A percentile compares a stretch with the other conserved stretches of the same genome.
Conservation (phyloP, 2,329 filamentous ascomycete genomes). For the Fusarium sp. region DNA sequence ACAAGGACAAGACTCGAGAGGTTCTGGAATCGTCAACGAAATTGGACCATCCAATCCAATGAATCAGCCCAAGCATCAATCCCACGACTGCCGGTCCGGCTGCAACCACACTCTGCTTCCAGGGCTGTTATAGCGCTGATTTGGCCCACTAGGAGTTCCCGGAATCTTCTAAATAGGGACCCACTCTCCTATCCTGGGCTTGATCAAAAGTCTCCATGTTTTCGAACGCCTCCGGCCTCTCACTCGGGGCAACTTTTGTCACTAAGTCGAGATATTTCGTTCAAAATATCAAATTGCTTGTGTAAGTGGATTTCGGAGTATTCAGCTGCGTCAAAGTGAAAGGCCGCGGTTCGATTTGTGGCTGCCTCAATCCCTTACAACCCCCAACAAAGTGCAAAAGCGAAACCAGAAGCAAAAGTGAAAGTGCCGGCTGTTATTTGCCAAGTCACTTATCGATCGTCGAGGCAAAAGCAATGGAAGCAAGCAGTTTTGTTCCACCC, state of each 20-base stretch:
- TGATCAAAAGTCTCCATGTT: conserved; percentile 3
- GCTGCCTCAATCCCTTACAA: not conserved
- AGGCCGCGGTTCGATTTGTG: not conserved
- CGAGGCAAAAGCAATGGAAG: conserved; percentile 21
- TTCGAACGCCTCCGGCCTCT: conserved; percentile 27
- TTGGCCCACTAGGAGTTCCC: conserved; percentile 21
- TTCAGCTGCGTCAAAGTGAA: not conserved
- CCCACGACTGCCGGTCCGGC: conserved; percentile 20
- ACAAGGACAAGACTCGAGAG: not conserved
- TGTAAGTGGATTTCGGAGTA: not conserved
- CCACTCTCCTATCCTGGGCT: conserved; percentile 7
- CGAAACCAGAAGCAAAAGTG: not conserved
- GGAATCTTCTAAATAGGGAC: not conserved
- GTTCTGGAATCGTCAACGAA: conserved; percentile 25
- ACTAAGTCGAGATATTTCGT: not conserved
- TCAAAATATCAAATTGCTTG: not conserved
- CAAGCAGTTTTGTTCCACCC: conserved; percentile 3
- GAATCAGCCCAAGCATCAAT: conserved; percentile 1
- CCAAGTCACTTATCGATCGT: not conserved
- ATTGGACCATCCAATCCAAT: conserved; percentile 1
- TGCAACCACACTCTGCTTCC: conserved; percentile 18
- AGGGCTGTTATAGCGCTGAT: conserved; percentile 3
- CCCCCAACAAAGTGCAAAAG: not conserved
- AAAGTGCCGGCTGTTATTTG: not conserved
- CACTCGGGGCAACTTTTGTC: conserved; percentile 22